Percentiles rank a stretch among this genome's conserved stretches.
phyloP scores from a whole-genome alignment of 805 yeast species.

The Yamadazyma endophytica region DNA sequence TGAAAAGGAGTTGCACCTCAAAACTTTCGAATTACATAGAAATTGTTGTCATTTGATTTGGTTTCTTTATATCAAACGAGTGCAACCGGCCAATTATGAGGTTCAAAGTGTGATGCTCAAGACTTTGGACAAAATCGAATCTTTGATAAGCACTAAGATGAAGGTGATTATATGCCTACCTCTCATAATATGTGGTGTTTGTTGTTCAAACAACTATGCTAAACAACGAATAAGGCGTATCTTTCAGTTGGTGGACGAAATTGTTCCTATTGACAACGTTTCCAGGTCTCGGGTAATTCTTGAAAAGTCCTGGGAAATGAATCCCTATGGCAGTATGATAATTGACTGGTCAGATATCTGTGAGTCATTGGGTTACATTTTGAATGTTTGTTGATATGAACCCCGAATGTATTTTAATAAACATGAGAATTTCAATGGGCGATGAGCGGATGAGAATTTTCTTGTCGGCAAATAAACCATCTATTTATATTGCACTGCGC shows the following conservation, averaged over 20 bases:
- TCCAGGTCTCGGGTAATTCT: slow-evolving; percentile 13
- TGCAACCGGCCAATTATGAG: not conserved
- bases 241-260: slow-evolving; percentile 9
- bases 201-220: slow-evolving; percentile 17
- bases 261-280: slow-evolving; percentile 16
- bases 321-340: slow-evolving; percentile 11
- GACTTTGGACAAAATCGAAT: slow-evolving; percentile 3
- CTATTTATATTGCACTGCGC: too few species aligned
- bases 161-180: slow-evolving; percentile 15
- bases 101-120: slow-evolving; percentile 2
- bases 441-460: too few species aligned
- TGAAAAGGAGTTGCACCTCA: slow-evolving; percentile 1
- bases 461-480: too few species aligned
- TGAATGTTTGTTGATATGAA: slow-evolving; percentile 11
- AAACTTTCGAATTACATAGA: slow-evolving; percentile 1
- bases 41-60: slow-evolving; percentile 2
- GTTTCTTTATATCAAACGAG: slow-evolving; percentile 2
- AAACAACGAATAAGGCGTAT: slow-evolving; percentile 13
- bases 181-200: slow-evolving; percentile 20
- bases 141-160: slow-evolving; percentile 11
- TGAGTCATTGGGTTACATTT: slow-evolving; percentile 21
- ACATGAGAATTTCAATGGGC: too few species aligned
- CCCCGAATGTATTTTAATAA: too few species aligned
- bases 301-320: slow-evolving; percentile 17
- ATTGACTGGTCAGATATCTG: slow-evolving; percentile 23